Evolutionary conservation across 306 rosid species (phyloP).

Genomic region (Alnus rubra): DNA sequence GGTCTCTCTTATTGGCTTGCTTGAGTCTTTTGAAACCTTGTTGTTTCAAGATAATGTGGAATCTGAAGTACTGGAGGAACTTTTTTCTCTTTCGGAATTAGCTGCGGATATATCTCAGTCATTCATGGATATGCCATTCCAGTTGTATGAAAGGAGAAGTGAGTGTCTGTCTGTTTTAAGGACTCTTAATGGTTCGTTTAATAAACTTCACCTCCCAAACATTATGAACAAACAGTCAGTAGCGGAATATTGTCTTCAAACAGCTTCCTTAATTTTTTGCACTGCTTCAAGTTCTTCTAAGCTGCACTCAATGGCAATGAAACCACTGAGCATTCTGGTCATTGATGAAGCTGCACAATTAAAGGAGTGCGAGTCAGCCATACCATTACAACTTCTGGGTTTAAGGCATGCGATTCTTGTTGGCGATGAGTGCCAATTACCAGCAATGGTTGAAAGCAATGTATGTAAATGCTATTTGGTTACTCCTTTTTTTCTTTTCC

Average conservation of each 20-base stretch:
- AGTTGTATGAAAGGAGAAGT: slow-evolving; percentile 38
- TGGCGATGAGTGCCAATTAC: slow-evolving; percentile 80
- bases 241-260: slow-evolving; percentile 49
- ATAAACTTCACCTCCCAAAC: slow-evolving; percentile 41
- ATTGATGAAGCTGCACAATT: slow-evolving; percentile 88
- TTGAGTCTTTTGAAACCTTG: slow-evolving; percentile 43
- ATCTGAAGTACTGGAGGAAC: slow-evolving; percentile 45
- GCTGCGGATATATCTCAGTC: slow-evolving; percentile 18
- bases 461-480: slow-evolving; percentile 31
- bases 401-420: slow-evolving; percentile 65
- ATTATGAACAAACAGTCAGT: slow-evolving; percentile 2
- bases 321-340: slow-evolving; percentile 48
- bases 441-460: slow-evolving; percentile 63
- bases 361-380: slow-evolving; percentile 72
- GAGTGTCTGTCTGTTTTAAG: slow-evolving; percentile 45
- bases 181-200: slow-evolving; percentile 41
- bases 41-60: slow-evolving; percentile 38
- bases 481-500: background rate
- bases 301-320: slow-evolving; percentile 46
- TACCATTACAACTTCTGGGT: slow-evolving; percentile 58
- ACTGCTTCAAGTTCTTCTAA: slow-evolving; percentile 68
- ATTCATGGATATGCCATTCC: slow-evolving; percentile 3
- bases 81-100: slow-evolving; percentile 30
- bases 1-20: slow-evolving; percentile 26
- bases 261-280: slow-evolving; percentile 60